Evolutionary conservation across 176 grass and related monocot species (phyloP).

Genomic region (Carex myosuroides): DNA sequence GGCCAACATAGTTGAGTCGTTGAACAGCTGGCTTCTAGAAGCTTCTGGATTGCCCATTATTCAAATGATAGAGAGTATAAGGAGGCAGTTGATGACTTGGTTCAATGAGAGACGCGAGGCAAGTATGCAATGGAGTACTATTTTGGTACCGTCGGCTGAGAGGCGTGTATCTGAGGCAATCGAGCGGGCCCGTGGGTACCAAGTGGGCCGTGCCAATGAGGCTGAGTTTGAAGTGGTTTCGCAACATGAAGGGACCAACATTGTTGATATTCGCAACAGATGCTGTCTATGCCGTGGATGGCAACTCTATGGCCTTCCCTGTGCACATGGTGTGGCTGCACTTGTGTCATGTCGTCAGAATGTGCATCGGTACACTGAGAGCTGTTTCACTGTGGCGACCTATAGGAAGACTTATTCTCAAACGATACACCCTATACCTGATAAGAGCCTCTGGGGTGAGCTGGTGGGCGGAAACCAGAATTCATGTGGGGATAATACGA

Average conservation of each 20-base stretch:
- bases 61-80: conserved; percentile 93
- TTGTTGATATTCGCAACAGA: conserved; percentile 88
- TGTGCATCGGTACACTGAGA: conserved; percentile 90
- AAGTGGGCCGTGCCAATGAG: conserved; percentile 78
- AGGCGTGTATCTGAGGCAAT: conserved; percentile 67
- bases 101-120: conserved; percentile 86
- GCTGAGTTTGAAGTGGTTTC: conserved; percentile 92
- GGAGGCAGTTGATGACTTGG: conserved; percentile 93
- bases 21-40: conserved; percentile 79
- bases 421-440: conserved; percentile 94
- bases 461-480: conserved; percentile 24
- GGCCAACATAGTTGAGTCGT: conserved; percentile 63
- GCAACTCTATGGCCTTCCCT: conserved; percentile 87
- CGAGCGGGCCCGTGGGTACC: conserved; percentile 78
- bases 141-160: conserved; percentile 67
- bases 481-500: conserved; percentile 32
- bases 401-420: conserved; percentile 94
- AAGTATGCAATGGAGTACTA: conserved; percentile 88
- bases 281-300: conserved; percentile 90
- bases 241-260: conserved; percentile 60
- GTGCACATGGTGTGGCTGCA: conserved; percentile 84
- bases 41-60: conserved; percentile 77
- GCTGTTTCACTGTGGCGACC: conserved; percentile 73
- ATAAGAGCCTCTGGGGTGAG: conserved; percentile 75
- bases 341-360: conserved; percentile 92